These are phyloP conservation scores for Kodamaea kakaduensis DNA, from an alignment of 805 yeast genomes.

Conservation along the genomic window DNA sequence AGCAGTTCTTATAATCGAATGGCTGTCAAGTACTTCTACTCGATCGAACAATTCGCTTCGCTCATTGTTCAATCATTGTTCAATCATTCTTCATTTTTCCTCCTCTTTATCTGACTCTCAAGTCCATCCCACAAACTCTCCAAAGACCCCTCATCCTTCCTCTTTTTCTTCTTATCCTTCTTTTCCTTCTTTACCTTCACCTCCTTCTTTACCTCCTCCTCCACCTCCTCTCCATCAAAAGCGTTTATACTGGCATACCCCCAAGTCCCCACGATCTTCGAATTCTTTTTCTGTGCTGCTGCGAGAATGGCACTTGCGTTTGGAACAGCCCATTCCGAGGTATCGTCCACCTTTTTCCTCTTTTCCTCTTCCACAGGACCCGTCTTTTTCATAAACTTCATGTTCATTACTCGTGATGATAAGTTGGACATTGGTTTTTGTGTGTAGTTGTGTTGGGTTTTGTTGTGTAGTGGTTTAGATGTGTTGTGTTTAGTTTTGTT, in stretches of 20 bases:
- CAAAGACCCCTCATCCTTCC: conserved; percentile 8
- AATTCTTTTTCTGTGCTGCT: conserved; percentile 18
- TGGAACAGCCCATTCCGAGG: conserved; percentile 51
- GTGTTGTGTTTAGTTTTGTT: background rate
- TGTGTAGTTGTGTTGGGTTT: background rate
- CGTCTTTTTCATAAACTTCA: conserved; percentile 58
- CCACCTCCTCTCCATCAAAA: conserved; percentile 18
- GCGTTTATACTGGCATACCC: conserved; percentile 41
- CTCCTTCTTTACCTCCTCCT: conserved; percentile 12
- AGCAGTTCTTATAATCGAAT: too few species aligned
- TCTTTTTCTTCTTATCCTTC: conserved; percentile 9
- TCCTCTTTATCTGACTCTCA: too few species aligned
- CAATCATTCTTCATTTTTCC: too few species aligned
- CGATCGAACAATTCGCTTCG: too few species aligned
- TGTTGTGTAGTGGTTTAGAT: background rate
- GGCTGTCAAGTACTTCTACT: too few species aligned
- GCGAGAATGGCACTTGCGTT: conserved; percentile 23
- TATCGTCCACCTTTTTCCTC: conserved; percentile 41
- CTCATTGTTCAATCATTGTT: too few species aligned
- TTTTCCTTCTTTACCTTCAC: conserved; percentile 16
- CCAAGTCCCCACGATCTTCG: conserved; percentile 25
- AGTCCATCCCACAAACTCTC: conserved; percentile 9
- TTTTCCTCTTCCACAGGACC: conserved; percentile 33
- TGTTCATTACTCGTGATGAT: conserved; percentile 60
- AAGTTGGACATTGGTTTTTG: conserved; percentile 7